A percentile compares a stretch with the other conserved stretches of the same genome.
These are phyloP conservation scores for Penicillium ochrochloron DNA, from an alignment of 495 filamentous ascomycete species.

Conservation along the genomic window DNA sequence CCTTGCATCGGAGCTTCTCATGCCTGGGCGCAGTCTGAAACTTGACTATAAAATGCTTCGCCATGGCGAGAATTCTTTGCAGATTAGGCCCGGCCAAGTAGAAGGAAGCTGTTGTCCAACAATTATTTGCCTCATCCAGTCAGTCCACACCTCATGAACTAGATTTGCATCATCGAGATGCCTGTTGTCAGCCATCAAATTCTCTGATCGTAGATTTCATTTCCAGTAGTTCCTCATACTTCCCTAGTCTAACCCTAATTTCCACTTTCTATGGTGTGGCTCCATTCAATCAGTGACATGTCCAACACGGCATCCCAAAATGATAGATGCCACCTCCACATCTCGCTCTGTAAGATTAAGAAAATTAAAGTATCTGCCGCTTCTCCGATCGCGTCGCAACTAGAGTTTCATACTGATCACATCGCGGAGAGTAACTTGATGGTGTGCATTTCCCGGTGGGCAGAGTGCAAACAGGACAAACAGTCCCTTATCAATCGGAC, in stretches of 20 bases:
- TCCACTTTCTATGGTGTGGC: background rate
- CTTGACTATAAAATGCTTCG: slow-evolving; percentile 36
- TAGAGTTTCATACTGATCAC: slow-evolving; percentile 27
- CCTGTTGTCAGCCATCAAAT: background rate
- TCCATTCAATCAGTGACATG: slow-evolving; percentile 9
- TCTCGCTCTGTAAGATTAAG: slow-evolving; percentile 10
- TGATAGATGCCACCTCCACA: slow-evolving; percentile 6
- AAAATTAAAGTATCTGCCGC: background rate
- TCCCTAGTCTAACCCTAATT: background rate
- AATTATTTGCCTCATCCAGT: background rate
- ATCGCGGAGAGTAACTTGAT: slow-evolving; percentile 9
- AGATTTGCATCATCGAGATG: background rate
- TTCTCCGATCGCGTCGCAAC: slow-evolving; percentile 3
- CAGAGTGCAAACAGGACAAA: slow-evolving; percentile 48
- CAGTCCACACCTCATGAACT: background rate
- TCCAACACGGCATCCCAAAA: slow-evolving; percentile 6
- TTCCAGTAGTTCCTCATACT: background rate
- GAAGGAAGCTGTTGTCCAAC: background rate
- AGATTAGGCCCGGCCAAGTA: background rate
- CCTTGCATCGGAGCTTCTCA: slow-evolving; percentile 33
- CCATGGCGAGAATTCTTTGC: slow-evolving; percentile 19
- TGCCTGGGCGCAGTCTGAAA: slow-evolving; percentile 30
- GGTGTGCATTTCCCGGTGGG: slow-evolving; percentile 14
- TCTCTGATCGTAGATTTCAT: background rate
- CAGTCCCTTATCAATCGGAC: slow-evolving; percentile 39